Evolutionary conservation across 805 yeast species (phyloP).

Genomic region (Maudiozyma serrabonitensis): DNA sequence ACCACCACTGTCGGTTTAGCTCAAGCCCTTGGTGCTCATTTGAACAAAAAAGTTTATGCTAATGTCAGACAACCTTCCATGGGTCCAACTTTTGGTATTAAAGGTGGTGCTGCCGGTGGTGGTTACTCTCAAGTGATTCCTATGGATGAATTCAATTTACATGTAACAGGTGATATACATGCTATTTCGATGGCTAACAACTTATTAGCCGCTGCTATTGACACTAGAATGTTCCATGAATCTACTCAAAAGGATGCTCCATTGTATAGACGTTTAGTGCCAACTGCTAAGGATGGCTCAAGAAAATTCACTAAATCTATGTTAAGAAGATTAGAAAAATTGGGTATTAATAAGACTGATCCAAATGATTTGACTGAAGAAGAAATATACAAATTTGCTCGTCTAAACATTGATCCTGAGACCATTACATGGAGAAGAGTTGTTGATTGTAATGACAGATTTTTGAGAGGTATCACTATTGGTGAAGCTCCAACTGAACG

Average conservation of each 20-base stretch:
- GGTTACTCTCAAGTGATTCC: constrained; percentile 97
- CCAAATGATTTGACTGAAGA: constrained; percentile 66
- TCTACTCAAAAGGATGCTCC: constrained; percentile 62
- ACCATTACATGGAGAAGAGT: constrained; percentile 77
- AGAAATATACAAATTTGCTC: constrained; percentile 54
- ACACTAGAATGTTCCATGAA: constrained; percentile 81
- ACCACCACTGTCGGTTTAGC: constrained; percentile 94
- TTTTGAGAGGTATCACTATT: constrained; percentile 65
- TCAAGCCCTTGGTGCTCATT: constrained; percentile 92
- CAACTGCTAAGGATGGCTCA: constrained; percentile 53
- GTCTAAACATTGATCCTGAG: constrained; percentile 69
- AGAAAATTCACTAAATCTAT: constrained; percentile 60
- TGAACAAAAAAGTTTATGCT: constrained; percentile 76
- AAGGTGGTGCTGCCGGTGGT: constrained; percentile 99
- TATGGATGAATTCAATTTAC: constrained; percentile 98
- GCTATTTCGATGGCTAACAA: constrained; percentile 79
- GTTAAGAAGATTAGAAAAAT: constrained; percentile 55
- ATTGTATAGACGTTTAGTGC: constrained; percentile 65
- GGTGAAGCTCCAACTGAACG: constrained; percentile 79
- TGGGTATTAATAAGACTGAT: constrained; percentile 59
- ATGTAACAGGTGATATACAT: constrained; percentile 89
- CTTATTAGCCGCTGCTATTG: constrained; percentile 75
- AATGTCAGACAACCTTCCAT: constrained; percentile 95
- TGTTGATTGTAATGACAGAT: constrained; percentile 76
- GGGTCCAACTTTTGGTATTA: constrained; percentile 98